Conservation (phyloP, 495 filamentous ascomycete species). For the Aspergillus affinis region DNA sequence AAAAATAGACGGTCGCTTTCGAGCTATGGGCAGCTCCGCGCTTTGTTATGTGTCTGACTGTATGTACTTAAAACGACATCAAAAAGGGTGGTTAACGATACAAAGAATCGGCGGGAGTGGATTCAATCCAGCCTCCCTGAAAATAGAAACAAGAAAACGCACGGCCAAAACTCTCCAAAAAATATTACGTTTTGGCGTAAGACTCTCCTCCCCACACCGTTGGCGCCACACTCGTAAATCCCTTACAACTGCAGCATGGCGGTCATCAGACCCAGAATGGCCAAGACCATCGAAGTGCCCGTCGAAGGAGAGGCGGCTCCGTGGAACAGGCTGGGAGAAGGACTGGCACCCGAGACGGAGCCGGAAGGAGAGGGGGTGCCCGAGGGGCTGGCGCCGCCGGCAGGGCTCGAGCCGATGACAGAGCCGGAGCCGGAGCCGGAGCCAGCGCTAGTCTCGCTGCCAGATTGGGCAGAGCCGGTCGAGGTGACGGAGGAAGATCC, state of each 20-base stretch:
- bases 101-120: neutral
- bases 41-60: neutral
- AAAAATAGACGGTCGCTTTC: neutral
- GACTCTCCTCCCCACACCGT: no score
- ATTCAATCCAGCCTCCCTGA: neutral
- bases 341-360: conserved; percentile 20
- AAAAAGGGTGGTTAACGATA: neutral
- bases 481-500: conserved; percentile 10
- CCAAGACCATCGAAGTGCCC: conserved; percentile 25
- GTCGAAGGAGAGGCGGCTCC: conserved; percentile 24
- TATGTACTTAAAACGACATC: conserved; percentile 7
- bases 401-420: conserved; percentile 22
- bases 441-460: conserved; percentile 4
- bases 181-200: neutral
- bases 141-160: conserved; percentile 3
- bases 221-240: neutral
- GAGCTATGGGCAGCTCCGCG: neutral
- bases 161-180: conserved; percentile 1
- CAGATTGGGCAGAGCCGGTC: neutral
- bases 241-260: conserved; percentile 39
- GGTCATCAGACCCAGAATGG: conserved; percentile 34
- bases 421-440: conserved; percentile 23
- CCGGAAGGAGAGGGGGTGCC: conserved; percentile 10
- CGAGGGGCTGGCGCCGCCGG: conserved; percentile 1
- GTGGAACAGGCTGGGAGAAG: conserved; percentile 21